Base-by-base conservation (phyloP, 2,329 filamentous ascomycete genomes). In the Hymenoscyphus scutula region DNA sequence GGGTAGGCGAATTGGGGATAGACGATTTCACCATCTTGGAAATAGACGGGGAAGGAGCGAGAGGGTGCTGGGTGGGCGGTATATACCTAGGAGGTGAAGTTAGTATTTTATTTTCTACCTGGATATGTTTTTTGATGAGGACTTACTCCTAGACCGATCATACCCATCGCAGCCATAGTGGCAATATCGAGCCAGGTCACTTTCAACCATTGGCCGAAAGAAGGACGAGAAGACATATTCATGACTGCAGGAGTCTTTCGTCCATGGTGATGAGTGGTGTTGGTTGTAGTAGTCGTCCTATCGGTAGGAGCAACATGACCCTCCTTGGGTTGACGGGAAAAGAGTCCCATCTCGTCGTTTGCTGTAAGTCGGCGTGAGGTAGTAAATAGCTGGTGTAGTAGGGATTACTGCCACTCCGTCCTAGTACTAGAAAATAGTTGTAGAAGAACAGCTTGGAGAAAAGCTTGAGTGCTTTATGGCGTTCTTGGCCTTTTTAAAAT, bases 1-100 rank as follows among this genome's bases (percentile, higher is more conserved):
- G 89, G 88, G 71, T 90, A 91, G 30, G 87, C 88, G 67, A 90
- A 90, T 64, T 90, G 73, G 0, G 89, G 89, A 67, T 87, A 84
- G 54, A 91, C 86, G 51, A 91, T 79, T 71, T 90, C 84, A 64
- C 87, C 86, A 68, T 90, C 83, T 32, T 79, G 74, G 70, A 89
- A 90, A 55, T 80, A 83, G 51, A 91, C 81, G 38, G 89, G 82
- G 72, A 91, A 91, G 10, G 86, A 89, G n/a, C 88, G 82, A 6
- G 82, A 84, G 0, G 88, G 85, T 0, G 87, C 87, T 0, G 89
- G 89, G 17, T 83, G 78, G 2, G 87, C 86, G 66, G 82, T 77
- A 76, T 89, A 89, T 61, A 87, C 78, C 84, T 86, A 10, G 3
- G 30, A 45, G 27, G 23, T 41, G 45, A 13, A 45, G 54, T 58